Base-by-base conservation (phyloP, 2,329 filamentous ascomycete species). In the Pleurostoma richardsiae region DNA sequence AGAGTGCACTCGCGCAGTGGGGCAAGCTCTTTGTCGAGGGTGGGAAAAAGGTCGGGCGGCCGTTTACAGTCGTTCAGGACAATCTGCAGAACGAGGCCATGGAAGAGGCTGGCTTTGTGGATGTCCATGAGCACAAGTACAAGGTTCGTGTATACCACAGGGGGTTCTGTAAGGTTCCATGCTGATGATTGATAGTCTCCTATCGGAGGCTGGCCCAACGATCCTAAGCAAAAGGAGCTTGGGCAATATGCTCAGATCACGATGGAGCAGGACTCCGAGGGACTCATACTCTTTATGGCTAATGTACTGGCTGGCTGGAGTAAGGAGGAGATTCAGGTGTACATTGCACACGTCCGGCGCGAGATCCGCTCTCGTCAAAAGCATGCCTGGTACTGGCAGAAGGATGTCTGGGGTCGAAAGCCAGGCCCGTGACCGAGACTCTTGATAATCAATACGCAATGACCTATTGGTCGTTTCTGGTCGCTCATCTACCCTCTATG, bases 151-250 rank as follows among this genome's bases (percentile, higher is more conserved):
- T 19, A 31, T 30, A 29, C 3, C 41, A 19, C 19, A 7, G 11
- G 11, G 26, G 10, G 8, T 10, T 43, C 6, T n/a, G 8, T 36
- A 8, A 36, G 8, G 19, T 19, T 19, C 19, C 19, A 19, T 19
- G 19, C 19, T 19, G 19, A 19, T 19, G 19, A 19, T 19, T n/a
- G 8, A 8, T 10, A 45, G 43, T 42, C 61, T 19, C 59, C 62
- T 0, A 49, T 62, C 3, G 65, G 65, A 0, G 41, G 49, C 1
- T 71, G 68, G 68, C 61, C 64, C 2, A 56, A 59, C 5, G 62
- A 69, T 41, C 54, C 53, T 7, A 52, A 57, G 19, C 41, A 56
- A 33, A 60, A 54, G 51, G 53, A 58, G 49, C 52, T 55, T 29
- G 64, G 63, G 6, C 41, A 42, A 33, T 57, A 53, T 30, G 40